Base-by-base conservation (phyloP, 2,329 filamentous ascomycete species). In the Didymella keratinophila region DNA sequence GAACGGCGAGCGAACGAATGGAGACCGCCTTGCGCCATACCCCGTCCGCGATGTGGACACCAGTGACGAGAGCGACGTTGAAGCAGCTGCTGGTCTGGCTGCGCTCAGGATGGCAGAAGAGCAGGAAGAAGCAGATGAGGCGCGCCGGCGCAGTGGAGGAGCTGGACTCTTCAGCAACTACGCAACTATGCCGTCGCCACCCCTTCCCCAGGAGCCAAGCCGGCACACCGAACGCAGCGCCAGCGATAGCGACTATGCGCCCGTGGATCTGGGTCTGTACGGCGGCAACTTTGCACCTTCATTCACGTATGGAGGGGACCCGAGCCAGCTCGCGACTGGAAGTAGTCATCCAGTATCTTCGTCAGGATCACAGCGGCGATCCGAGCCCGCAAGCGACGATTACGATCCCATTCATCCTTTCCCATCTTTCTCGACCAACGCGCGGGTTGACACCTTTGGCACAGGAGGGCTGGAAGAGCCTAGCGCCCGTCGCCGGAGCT, bases 391-490 rank as follows among this genome's bases (percentile, higher is more conserved):
- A 12, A 78, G 76, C 61, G 78, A 80, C 14, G 70, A 72, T 16
- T 78, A 72, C 65, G 72, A 86, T 58, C 78, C 81, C 14, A 80
- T 85, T 2, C 84, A 86, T 67, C 84, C 86, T 4, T 88, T 89
- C 65, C 79, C 80, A 25, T 81, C 83, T 10, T 82, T 86, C 64
- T 80, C 78, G 53, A 81, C 75, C 14, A 83, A 87, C 53, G 92
- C 90, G 6, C 86, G 90, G 52, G 89, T 97, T 49, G 94, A 98
- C 76, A 93, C 92, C 45, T 90, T 87, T 48, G 93, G 91, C 8
- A 97, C 93, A n/a, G 95, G 94, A 39, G 95, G 95, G 1, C 78
- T 97, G 27, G 88, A 93, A 61, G 86, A 91, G 57, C 93, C 93
- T 2, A 87, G 83, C 48, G 83, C 71, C 7, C 80, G 93, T 64